Evolutionary conservation across 2,329 filamentous ascomycete species (phyloP), one percentile per base, ranked within the genome.

Genomic region (Mycosphaerelloides madeirae): DNA sequence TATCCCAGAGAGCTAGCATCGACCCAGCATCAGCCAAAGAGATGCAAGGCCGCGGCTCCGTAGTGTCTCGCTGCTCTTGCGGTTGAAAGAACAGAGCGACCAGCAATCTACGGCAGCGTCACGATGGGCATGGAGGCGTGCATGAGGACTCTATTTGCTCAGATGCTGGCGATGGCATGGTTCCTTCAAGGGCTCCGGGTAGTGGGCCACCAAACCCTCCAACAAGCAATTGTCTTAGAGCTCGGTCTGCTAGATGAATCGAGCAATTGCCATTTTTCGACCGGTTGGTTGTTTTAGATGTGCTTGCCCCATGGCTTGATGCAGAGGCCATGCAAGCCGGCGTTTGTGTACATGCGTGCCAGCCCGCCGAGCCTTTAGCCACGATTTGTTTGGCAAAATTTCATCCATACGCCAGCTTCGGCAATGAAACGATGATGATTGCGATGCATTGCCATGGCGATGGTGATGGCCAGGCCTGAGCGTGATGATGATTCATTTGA

Each of bases 1-100:
- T 18, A 34, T 39, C 44, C 29, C 15, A 28, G 37, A 22, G 14
- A 20, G 34, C 46, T 31, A 33, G 42, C 46, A 49, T 42, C 46
- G 41, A 38, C 31, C 36, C 29, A 31, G 19, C 31, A 35, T n/a
- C 25, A n/a, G 35, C 35, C 44, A 47, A 37, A 39, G 22, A 36
- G 36, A 40, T 43, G 35, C 22, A 12, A 31, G 39, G 37, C 40
- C 44, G 40, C 34, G 40, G 38, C 37, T 41, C 37, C 34, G 18
- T 29, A 47, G 29, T 38, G 39, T 43, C 44, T 47, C 31, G 44
- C 41, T 32, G 29, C 22, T 19, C 36, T 33, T 29, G 35, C 29
- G 33, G 35, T 14, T 33, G 29, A 39, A 38, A 48, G 45, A 37
- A 18, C 11, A 15, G 22, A 19, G 14, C 33, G 14, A 18, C 3